Base-by-base conservation (phyloP, 768 basidiomycete genomes). In the Pleurotus eryngii region DNA sequence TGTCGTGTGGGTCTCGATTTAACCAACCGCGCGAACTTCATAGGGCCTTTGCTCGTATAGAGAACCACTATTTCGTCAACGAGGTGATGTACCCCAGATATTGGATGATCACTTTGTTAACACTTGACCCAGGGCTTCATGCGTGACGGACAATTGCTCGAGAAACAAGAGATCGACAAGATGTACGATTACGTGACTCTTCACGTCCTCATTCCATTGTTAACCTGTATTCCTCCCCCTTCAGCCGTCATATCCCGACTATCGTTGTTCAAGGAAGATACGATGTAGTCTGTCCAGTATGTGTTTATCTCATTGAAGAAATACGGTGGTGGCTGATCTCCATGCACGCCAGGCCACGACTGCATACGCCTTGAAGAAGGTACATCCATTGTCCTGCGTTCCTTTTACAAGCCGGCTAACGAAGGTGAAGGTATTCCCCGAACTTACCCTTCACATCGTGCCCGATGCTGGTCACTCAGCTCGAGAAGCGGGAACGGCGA, bases 21-120 rank as follows among this genome's bases (percentile, higher is more conserved):
- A 26, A 20, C 56, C 26, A 4, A 43, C 22, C 5, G 18, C 20
- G 30, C 20, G 39, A 18, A 55, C 35, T n/a, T 55, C 30, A 17
- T 53, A 94, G 91, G 56, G 87, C 92, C 0, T 95, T 94, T 69
- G 90, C 92, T 17, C 76, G 85, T 38, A 93, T 95, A 46, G 93
- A 94, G 73, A 93, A 93, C 65, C 92, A 95, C 65, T 96, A 90
- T 70, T 95, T 95, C 65, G 74, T 95, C 51, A 91, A 95, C 64
- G 80, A 83, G 55, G 89, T 89, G 30, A 54, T 59, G 76, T 59
- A 50, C 20, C 15, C 11, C 40, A 37, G 37, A 17, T 48, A 12
- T 55, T 39, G 57, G n/a, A n/a, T 49, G 17, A 30, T 7, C n/a
- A 14, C n/a, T 2, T 18, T n/a, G 27, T 43, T 57, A 15, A 43